Percentiles rank a stretch among this genome's conserved stretches.
Evolutionary conservation across 1,284 basidiomycete species (phyloP).

Genomic region (Termitomyces sp.): DNA sequence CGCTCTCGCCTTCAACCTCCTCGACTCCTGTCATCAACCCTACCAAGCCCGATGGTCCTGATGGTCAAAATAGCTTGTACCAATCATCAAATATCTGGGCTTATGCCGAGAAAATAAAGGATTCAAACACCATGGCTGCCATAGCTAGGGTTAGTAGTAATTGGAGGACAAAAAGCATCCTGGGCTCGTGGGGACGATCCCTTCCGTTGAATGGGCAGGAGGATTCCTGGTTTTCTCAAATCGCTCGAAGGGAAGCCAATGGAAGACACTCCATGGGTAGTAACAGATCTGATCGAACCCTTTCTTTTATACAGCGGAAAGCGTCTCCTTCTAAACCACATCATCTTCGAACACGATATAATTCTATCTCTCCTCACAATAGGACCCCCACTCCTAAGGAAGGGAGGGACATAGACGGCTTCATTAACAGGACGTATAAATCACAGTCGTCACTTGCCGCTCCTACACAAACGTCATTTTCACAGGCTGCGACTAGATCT

Average conservation of each 20-base stretch:
- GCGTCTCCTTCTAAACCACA: constrained; percentile 54
- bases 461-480: constrained; percentile 26
- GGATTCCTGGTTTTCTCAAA: constrained; percentile 13
- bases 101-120: constrained; percentile 68
- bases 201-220: constrained; percentile 9
- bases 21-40: constrained; percentile 25
- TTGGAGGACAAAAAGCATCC: constrained; percentile 58
- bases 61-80: background rate
- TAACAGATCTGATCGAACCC: constrained; percentile 28
- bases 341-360: constrained; percentile 55
- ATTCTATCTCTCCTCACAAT: constrained; percentile 30
- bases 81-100: constrained; percentile 43
- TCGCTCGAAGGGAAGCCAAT: constrained; percentile 8
- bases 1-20: constrained; percentile 26
- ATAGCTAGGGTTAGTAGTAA: constrained; percentile 70
- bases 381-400: constrained; percentile 20
- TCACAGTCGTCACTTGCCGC: constrained; percentile 41
- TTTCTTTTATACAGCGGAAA: constrained; percentile 36
- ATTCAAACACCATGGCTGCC: constrained; percentile 64
- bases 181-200: constrained; percentile 37
- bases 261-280: constrained; percentile 12
- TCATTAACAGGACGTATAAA: constrained; percentile 32
- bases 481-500: constrained; percentile 29
- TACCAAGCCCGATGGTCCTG: background rate
- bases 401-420: constrained; percentile 32